phyloP scores from a whole-genome alignment of 257 asterid species.

The Nicotiana knightiana region DNA sequence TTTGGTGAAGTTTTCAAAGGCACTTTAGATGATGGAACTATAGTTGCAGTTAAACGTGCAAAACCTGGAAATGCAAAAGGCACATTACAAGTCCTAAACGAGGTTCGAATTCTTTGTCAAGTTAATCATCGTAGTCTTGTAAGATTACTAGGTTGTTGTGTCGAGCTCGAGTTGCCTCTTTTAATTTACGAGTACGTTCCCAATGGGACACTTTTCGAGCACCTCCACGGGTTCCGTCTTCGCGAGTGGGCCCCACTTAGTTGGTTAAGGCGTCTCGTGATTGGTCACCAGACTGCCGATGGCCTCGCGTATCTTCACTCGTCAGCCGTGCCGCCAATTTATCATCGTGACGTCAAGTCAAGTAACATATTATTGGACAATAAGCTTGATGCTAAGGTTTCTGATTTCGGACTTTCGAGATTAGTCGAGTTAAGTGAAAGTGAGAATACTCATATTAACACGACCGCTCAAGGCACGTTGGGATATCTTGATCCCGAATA shows the following conservation, averaged over 20 bases:
- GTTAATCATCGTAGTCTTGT: constrained; percentile 58
- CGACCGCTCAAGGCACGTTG: constrained; percentile 56
- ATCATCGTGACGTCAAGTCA: constrained; percentile 55
- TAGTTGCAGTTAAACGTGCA: constrained; percentile 52
- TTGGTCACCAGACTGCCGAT: constrained; percentile 39
- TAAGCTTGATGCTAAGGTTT: constrained; percentile 47
- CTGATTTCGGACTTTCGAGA: constrained; percentile 57
- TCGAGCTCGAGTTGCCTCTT: constrained; percentile 51
- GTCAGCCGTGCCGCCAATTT: constrained; percentile 48
- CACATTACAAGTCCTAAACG: constrained; percentile 45
- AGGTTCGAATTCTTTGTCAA: constrained; percentile 53
- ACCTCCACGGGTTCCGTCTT: constrained; percentile 30
- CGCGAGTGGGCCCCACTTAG: constrained; percentile 22
- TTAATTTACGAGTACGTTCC: constrained; percentile 42
- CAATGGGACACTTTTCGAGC: constrained; percentile 51
- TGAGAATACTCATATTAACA: constrained; percentile 43
- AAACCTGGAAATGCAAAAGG: constrained; percentile 51
- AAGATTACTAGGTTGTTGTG: constrained; percentile 47
- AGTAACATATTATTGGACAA: constrained; percentile 46
- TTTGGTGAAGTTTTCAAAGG: constrained; percentile 69
- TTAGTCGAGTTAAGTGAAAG: constrained; percentile 40
- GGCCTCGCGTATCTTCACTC: constrained; percentile 58
- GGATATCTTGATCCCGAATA: constrained; percentile 65
- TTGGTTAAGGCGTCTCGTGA: constrained; percentile 41
- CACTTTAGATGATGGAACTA: constrained; percentile 38